Conservation (phyloP, 441 rosid genomes). For the Gossypium schwendimanii region DNA sequence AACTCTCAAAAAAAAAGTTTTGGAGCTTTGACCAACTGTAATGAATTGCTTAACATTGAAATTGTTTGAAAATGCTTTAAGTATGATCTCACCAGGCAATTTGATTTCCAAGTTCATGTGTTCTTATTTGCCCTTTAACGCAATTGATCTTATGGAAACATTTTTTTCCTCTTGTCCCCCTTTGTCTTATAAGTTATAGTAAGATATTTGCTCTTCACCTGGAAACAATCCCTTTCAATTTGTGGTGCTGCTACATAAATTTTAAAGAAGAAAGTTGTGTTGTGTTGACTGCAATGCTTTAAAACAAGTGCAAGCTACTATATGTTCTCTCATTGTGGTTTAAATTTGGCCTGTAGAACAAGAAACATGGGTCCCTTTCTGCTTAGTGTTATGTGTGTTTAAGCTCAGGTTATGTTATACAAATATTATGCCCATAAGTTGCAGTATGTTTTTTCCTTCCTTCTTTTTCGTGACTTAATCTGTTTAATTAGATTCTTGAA, state of each 20-base stretch:
- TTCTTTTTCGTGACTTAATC: background rate
- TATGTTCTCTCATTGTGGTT: background rate
- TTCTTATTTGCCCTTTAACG: background rate
- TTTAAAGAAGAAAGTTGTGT: background rate
- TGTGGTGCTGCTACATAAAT: background rate
- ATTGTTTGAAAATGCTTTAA: background rate
- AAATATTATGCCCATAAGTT: background rate
- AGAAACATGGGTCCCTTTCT: background rate
- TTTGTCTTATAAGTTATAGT: background rate
- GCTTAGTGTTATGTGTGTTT: background rate
- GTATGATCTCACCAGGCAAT: background rate
- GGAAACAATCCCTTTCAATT: background rate
- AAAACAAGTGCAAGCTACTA: background rate
- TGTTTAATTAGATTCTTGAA: background rate
- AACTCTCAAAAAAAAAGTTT: background rate
- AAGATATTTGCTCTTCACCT: background rate
- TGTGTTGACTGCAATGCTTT: background rate
- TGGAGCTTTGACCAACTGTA: background rate
- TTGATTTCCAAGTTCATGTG: background rate
- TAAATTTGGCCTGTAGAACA: background rate
- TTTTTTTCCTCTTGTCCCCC: background rate
- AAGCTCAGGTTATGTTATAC: background rate
- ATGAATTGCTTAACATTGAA: background rate
- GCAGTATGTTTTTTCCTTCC: background rate
- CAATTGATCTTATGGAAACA: background rate